Percentiles rank a stretch among this genome's conserved stretches.
phyloP scores from a whole-genome alignment of 2,329 filamentous ascomycete species.

The Calonectria henricotiae region DNA sequence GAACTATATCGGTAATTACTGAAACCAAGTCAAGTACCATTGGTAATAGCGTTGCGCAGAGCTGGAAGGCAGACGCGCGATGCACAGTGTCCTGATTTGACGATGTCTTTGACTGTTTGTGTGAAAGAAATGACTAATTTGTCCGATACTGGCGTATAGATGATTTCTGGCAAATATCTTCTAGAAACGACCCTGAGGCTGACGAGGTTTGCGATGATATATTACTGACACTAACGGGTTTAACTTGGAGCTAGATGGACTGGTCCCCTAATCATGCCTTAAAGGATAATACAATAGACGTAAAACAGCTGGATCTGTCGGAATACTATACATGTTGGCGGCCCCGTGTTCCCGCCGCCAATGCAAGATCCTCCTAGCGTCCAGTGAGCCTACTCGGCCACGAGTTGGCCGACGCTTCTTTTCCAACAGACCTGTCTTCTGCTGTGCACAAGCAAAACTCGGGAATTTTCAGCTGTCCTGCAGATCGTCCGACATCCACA shows the following conservation, averaged over 20 bases:
- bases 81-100: too few species aligned
- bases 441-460: background rate
- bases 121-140: too few species aligned
- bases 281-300: background rate
- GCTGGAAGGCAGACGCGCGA: too few species aligned
- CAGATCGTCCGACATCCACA: background rate
- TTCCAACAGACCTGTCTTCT: background rate
- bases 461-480: background rate
- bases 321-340: background rate
- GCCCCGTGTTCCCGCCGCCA: background rate
- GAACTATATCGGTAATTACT: too few species aligned
- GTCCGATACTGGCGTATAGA: too few species aligned
- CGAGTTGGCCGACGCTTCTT: background rate
- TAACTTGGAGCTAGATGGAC: background rate
- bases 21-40: too few species aligned
- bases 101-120: too few species aligned
- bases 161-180: too few species aligned
- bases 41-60: too few species aligned
- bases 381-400: background rate
- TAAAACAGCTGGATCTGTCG: background rate
- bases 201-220: background rate
- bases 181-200: too few species aligned
- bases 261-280: background rate
- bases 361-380: background rate
- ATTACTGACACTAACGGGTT: background rate